A percentile compares a stretch with the other conserved stretches of the same genome.
Evolutionary conservation across 352 stramenopile genomes (phyloP).

Genomic region (Globisporangium cystogenes): DNA sequence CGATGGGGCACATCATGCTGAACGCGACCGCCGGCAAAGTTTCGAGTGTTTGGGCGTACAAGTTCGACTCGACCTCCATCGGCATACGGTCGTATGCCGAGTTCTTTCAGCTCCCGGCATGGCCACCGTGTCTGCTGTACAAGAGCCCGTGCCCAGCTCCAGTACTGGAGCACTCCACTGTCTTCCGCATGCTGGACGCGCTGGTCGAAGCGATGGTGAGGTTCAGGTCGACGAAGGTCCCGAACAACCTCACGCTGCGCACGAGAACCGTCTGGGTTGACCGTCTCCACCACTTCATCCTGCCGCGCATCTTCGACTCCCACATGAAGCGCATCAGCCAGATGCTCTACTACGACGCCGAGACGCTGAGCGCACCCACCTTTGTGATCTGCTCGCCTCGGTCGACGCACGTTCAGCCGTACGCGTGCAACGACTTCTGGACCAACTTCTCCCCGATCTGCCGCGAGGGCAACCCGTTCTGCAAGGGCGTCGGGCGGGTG

Average conservation of each 20-base stretch:
- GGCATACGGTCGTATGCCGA: slow-evolving; percentile 3
- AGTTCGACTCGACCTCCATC: slow-evolving; percentile 9
- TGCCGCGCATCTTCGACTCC: slow-evolving; percentile 18
- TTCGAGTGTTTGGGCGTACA: slow-evolving; percentile 9
- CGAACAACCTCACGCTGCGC: slow-evolving; percentile 4
- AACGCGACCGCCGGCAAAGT: slow-evolving; percentile 1
- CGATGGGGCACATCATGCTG: slow-evolving; percentile 1
- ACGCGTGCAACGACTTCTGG: slow-evolving; percentile 8
- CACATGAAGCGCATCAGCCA: slow-evolving; percentile 8
- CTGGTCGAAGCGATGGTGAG: not conserved
- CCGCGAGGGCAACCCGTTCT: not conserved
- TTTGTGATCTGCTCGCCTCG: slow-evolving; percentile 9
- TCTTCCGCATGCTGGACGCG: slow-evolving; percentile 6
- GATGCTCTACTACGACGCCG: slow-evolving; percentile 13
- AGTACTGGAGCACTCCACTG: not conserved
- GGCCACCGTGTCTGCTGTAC: slow-evolving; percentile 2
- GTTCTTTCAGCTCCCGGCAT: not conserved
- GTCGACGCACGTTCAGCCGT: not conserved
- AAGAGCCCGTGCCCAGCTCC: not conserved
- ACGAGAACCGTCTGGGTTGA: slow-evolving; percentile 14
- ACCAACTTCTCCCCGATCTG: slow-evolving; percentile 4
- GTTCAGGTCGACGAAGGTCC: not conserved
- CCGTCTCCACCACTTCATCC: slow-evolving; percentile 14
- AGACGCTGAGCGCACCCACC: not conserved
- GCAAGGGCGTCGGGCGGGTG: not conserved